Percentiles rank a stretch among this genome's conserved stretches.
phyloP scores from a whole-genome alignment of 352 stramenopile species.

The Thraustochytrium striatum region DNA sequence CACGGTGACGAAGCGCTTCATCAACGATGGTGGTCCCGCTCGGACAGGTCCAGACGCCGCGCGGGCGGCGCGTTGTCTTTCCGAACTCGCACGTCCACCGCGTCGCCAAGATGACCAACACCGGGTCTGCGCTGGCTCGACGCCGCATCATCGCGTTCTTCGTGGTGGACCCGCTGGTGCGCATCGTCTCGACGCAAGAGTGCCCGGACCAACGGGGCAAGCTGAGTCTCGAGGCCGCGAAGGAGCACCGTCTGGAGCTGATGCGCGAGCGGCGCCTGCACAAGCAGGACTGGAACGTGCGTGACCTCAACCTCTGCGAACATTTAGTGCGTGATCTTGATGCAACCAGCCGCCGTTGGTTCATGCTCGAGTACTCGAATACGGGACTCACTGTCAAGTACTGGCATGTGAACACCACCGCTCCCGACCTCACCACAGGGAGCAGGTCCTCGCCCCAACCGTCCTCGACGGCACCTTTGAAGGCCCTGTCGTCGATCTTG shows the following conservation, averaged over 20 bases:
- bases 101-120: constrained; percentile 21
- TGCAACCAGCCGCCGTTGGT: too few species aligned
- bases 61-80: constrained; percentile 6
- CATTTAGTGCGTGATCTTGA: background rate
- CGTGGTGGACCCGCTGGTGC: constrained; percentile 44
- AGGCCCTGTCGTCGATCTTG: too few species aligned
- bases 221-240: constrained; percentile 36
- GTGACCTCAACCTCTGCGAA: constrained; percentile 24
- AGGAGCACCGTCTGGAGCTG: constrained; percentile 34
- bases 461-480: too few species aligned
- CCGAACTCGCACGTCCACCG: constrained; percentile 10
- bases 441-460: too few species aligned
- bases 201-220: constrained; percentile 37
- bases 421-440: too few species aligned
- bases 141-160: constrained; percentile 50
- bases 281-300: constrained; percentile 49
- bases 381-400: too few species aligned
- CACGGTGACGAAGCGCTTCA: background rate
- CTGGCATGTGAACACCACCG: too few species aligned
- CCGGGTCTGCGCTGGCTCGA: background rate
- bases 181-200: constrained; percentile 50
- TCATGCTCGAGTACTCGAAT: too few species aligned
- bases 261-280: constrained; percentile 45
- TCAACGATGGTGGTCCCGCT: background rate
- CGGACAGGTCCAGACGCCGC: background rate